Percentiles rank a stretch among this genome's conserved stretches.
These are phyloP conservation scores for Cadophora gregata DNA, from an alignment of 2,329 filamentous ascomycete genomes.

Conservation along the genomic window DNA sequence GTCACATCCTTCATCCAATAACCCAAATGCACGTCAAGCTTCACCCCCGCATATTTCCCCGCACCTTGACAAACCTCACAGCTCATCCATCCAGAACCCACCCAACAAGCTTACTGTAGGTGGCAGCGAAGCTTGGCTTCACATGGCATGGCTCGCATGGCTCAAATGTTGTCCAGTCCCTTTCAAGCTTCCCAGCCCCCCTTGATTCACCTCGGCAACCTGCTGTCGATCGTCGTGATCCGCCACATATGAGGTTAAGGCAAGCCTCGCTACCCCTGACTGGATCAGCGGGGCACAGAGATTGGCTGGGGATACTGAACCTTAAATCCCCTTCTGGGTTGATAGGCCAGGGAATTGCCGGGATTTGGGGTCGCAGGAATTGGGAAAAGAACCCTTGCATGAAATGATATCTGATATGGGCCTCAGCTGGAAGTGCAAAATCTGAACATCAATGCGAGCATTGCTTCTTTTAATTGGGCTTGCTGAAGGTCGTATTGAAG, in stretches of 20 bases:
- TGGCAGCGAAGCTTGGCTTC: conserved; percentile 7
- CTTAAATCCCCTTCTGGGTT: conserved; percentile 1
- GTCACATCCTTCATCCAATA: conserved; percentile 8
- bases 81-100: not conserved
- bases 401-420: not conserved
- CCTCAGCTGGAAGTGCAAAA: conserved; percentile 4
- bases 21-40: not conserved
- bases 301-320: not conserved
- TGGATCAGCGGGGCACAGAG: not conserved
- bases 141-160: not conserved
- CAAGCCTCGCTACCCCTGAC: conserved; percentile 8
- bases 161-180: not conserved
- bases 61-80: not conserved
- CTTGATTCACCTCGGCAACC: conserved; percentile 10
- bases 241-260: not conserved
- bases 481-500: not conserved
- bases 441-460: conserved; percentile 1
- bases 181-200: not conserved
- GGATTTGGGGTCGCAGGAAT: not conserved
- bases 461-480: not conserved
- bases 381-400: not conserved
- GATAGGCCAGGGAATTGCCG: not conserved
- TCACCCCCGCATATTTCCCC: conserved; percentile 12
- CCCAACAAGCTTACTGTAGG: not conserved
- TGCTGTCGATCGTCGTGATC: not conserved